Percentiles rank a stretch among this genome's conserved stretches.
These are phyloP conservation scores for Theobroma cacao DNA, from an alignment of 345 rosid genomes.

Conservation along the genomic window DNA sequence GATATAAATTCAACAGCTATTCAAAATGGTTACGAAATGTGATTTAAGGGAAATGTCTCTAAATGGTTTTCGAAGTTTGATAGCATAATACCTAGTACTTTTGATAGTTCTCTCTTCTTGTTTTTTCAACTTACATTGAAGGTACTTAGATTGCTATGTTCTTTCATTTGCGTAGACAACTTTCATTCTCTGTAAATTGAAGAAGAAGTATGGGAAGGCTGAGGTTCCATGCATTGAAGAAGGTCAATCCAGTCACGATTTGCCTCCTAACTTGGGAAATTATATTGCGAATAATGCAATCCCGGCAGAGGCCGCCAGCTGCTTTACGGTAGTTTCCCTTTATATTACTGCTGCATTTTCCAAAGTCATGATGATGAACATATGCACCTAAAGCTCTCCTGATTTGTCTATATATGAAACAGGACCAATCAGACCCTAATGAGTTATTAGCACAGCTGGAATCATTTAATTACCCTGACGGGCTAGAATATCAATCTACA, in stretches of 20 bases:
- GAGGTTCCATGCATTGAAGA: conserved; percentile 6
- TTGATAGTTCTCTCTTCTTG: no score
- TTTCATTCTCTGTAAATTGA: conserved; percentile 17
- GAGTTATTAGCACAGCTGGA: background rate
- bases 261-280: conserved; percentile 5
- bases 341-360: background rate
- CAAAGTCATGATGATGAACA: background rate
- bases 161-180: conserved; percentile 1
- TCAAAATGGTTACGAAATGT: no score
- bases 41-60: background rate
- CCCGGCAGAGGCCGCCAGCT: conserved; percentile 8
- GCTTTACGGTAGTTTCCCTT: background rate
- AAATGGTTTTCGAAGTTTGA: background rate
- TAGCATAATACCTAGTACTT: no score
- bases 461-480: background rate
- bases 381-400: background rate
- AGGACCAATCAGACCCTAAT: background rate
- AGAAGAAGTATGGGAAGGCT: background rate
- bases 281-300: background rate
- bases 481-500: background rate
- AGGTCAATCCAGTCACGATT: background rate
- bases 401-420: background rate
- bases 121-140: background rate
- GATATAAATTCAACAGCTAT: background rate
- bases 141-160: background rate